Conservation (phyloP, 345 rosid species). For the Garcia nutans region DNA sequence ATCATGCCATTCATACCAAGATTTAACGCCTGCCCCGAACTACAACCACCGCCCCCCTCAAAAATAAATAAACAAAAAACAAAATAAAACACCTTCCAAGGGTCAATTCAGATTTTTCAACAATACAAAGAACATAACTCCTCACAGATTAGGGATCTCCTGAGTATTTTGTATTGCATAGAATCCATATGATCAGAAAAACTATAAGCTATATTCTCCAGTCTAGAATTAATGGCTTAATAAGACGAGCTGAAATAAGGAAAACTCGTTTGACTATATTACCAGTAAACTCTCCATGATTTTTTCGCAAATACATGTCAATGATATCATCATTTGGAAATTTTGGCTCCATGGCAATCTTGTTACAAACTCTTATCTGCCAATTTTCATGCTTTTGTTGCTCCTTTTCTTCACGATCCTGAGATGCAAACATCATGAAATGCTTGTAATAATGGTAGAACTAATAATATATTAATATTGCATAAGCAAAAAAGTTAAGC, state of each 20-base stretch:
- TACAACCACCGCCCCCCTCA: too few relatives aligned
- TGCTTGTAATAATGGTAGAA: neutral
- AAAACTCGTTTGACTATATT: constrained; percentile 6
- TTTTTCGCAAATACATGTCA: constrained; percentile 56
- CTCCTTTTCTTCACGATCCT: constrained; percentile 60
- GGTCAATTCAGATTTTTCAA: too few relatives aligned
- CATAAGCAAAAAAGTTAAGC: neutral
- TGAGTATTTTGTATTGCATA: neutral
- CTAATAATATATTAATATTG: neutral
- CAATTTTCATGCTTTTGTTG: constrained; percentile 55
- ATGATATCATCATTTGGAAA: constrained; percentile 73
- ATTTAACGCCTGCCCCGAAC: too few relatives aligned
- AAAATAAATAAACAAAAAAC: too few relatives aligned
- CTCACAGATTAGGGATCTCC: neutral
- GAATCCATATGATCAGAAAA: neutral
- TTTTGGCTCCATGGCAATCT: constrained; percentile 50
- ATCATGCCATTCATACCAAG: too few relatives aligned
- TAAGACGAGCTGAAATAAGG: neutral
- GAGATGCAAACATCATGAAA: constrained; percentile 15
- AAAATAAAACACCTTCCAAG: too few relatives aligned
- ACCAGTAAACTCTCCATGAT: constrained; percentile 51
- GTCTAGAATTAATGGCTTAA: neutral
- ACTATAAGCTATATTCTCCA: neutral
- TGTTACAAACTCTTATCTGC: constrained; percentile 69
- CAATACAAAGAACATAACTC: neutral